phyloP scores from a whole-genome alignment of 306 rosid species.

The Quercus berberidifolia region DNA sequence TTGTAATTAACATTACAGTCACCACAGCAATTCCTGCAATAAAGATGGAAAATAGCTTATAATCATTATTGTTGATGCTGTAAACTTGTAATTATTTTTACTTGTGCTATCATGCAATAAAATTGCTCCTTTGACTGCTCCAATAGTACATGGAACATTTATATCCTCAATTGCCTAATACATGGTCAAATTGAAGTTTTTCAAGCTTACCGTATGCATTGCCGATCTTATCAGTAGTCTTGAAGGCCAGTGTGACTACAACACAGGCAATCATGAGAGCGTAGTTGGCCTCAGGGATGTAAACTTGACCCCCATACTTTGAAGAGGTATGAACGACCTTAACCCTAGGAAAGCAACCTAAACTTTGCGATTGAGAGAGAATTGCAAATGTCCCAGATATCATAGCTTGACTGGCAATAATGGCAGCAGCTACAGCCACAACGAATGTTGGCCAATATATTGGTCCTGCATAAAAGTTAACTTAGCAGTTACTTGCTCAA shows the following conservation, averaged over 20 bases:
- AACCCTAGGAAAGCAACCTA: slow-evolving; percentile 83
- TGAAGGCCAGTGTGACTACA: slow-evolving; percentile 52
- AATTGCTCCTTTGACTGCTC: too few species aligned
- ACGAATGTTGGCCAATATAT: slow-evolving; percentile 88
- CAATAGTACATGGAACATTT: too few species aligned
- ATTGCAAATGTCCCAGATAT: slow-evolving; percentile 83
- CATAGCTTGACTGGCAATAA: slow-evolving; percentile 92
- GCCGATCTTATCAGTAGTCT: slow-evolving; percentile 69
- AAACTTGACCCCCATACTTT: slow-evolving; percentile 72
- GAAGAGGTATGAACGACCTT: slow-evolving; percentile 74
- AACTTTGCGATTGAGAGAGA: slow-evolving; percentile 56
- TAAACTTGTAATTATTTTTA: too few species aligned
- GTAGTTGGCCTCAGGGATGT: slow-evolving; percentile 69
- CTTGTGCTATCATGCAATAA: too few species aligned
- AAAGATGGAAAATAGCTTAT: not conserved
- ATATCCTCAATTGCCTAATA: too few species aligned
- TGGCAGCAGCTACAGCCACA: slow-evolving; percentile 69
- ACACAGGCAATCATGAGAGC: slow-evolving; percentile 66
- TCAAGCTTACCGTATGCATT: slow-evolving; percentile 64
- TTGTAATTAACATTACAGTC: slow-evolving; percentile 64
- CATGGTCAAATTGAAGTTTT: not conserved
- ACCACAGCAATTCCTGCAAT: slow-evolving; percentile 71
- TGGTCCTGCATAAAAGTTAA: slow-evolving; percentile 34
- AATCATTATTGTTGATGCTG: not conserved
- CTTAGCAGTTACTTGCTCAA: not conserved